These are phyloP conservation scores for Veloboletus limbatus DNA, from an alignment of 1,284 basidiomycete genomes.

Conservation along the genomic window DNA sequence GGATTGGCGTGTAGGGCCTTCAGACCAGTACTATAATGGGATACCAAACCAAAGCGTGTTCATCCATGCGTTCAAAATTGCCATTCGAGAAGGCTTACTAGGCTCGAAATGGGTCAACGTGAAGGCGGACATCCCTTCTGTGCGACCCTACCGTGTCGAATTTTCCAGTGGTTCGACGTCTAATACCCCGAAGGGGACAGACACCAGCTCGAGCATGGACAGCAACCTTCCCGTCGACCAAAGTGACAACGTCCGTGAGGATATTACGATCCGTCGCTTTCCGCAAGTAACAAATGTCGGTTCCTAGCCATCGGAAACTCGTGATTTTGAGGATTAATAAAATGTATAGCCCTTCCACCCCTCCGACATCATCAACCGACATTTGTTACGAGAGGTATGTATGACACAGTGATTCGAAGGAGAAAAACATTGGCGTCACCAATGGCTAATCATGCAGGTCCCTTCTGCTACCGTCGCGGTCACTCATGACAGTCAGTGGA, in stretches of 20 bases:
- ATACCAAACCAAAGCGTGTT: slow-evolving; percentile 21
- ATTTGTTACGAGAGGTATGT: slow-evolving; percentile 10
- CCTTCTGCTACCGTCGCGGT: slow-evolving; percentile 8
- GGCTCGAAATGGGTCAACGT: slow-evolving; percentile 7
- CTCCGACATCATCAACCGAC: slow-evolving; percentile 18
- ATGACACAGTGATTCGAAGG: neutral
- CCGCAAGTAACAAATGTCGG: slow-evolving; percentile 11
- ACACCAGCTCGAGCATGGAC: neutral
- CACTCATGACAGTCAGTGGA: slow-evolving; percentile 7
- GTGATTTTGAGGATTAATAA: neutral
- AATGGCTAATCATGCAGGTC: neutral
- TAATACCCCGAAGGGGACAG: neutral
- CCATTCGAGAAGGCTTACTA: slow-evolving; percentile 9
- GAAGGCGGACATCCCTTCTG: slow-evolving; percentile 4
- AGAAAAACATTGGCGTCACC: too few relatives aligned
- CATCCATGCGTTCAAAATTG: slow-evolving; percentile 22
- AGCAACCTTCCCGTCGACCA: neutral
- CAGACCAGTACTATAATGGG: slow-evolving; percentile 8
- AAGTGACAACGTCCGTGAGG: neutral
- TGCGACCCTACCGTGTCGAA: neutral
- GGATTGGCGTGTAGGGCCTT: slow-evolving; percentile 19
- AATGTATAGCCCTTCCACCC: slow-evolving; percentile 12
- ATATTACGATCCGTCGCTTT: slow-evolving; percentile 6
- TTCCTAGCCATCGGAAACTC: neutral
- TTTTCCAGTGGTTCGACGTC: neutral